These are phyloP conservation scores for Posidonia australis DNA, from an alignment of 106 monocot genomes.

Conservation along the genomic window DNA sequence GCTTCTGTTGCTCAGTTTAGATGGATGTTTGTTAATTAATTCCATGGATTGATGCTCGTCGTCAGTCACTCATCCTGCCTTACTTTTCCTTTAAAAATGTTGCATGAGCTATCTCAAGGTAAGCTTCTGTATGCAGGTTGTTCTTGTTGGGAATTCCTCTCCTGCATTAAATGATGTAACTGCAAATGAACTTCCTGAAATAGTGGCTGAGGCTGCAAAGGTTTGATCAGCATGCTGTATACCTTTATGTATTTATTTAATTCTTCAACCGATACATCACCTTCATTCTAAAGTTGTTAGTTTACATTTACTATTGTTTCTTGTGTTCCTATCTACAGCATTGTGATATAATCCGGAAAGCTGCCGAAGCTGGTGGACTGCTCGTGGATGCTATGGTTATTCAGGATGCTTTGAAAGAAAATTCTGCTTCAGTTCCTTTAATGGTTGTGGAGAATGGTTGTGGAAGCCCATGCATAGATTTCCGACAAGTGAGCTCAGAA, in stretches of 20 bases:
- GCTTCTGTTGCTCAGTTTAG: background rate
- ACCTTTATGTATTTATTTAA: background rate
- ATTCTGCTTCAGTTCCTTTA: constrained; percentile 48
- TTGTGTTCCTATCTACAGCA: constrained; percentile 40
- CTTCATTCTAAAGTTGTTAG: background rate
- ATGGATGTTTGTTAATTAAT: too few relatives aligned
- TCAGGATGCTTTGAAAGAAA: constrained; percentile 35
- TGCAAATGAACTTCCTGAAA: constrained; percentile 91
- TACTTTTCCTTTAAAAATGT: background rate
- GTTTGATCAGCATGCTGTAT: constrained; percentile 18
- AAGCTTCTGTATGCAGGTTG: constrained; percentile 45
- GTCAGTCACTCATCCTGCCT: too few relatives aligned
- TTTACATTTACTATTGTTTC: background rate
- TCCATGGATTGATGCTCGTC: too few relatives aligned
- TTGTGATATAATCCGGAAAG: constrained; percentile 81
- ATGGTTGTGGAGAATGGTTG: constrained; percentile 97
- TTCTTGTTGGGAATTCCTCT: constrained; percentile 85
- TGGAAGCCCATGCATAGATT: constrained; percentile 88
- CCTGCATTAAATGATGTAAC: constrained; percentile 99
- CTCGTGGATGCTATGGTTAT: constrained; percentile 90
- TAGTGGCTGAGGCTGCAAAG: constrained; percentile 99
- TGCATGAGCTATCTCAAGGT: background rate
- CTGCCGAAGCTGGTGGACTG: constrained; percentile 96
- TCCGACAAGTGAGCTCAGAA: constrained; percentile 96
- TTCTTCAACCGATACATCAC: background rate